A percentile compares a stretch with the other conserved stretches of the same genome.
phyloP scores from a whole-genome alignment of 2,329 filamentous ascomycete species.

The Nemania diffusa region DNA sequence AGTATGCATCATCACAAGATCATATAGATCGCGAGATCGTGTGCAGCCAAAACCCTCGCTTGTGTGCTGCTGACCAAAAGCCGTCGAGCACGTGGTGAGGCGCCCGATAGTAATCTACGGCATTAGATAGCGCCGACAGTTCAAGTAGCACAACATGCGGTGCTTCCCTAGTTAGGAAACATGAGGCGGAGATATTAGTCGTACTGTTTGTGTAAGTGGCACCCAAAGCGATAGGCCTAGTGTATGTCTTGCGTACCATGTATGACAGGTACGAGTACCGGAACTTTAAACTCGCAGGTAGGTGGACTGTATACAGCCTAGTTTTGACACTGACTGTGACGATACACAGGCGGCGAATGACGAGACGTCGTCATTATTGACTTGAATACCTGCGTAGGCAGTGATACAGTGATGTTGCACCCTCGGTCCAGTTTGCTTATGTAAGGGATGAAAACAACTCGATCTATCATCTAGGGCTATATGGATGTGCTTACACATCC shows the following conservation, averaged over 20 bases:
- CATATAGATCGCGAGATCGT: neutral
- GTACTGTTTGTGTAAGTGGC: slow-evolving; percentile 12
- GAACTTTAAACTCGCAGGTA: neutral
- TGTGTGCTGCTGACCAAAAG: neutral
- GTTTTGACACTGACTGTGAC: neutral
- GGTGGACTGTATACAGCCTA: neutral
- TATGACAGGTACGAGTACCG: too few relatives aligned
- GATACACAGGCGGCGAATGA: neutral
- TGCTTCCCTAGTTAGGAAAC: neutral
- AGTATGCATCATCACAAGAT: slow-evolving; percentile 4
- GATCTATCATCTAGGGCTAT: too few relatives aligned
- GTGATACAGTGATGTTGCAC: neutral
- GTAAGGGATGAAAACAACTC: too few relatives aligned
- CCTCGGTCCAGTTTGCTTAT: too few relatives aligned
- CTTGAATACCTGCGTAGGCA: neutral
- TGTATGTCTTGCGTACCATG: too few relatives aligned
- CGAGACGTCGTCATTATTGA: neutral
- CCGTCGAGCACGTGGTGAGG: neutral
- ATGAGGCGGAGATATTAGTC: neutral
- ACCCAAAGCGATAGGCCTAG: neutral
- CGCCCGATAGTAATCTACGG: neutral
- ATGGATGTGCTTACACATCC: too few relatives aligned
- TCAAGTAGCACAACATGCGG: slow-evolving; percentile 3
- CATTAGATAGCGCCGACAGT: neutral
- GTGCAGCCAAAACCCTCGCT: neutral